A percentile compares a stretch with the other conserved stretches of the same genome.
These are phyloP conservation scores for Vaccinium darrowii DNA, from an alignment of 148 eudicot genomes.

Conservation along the genomic window DNA sequence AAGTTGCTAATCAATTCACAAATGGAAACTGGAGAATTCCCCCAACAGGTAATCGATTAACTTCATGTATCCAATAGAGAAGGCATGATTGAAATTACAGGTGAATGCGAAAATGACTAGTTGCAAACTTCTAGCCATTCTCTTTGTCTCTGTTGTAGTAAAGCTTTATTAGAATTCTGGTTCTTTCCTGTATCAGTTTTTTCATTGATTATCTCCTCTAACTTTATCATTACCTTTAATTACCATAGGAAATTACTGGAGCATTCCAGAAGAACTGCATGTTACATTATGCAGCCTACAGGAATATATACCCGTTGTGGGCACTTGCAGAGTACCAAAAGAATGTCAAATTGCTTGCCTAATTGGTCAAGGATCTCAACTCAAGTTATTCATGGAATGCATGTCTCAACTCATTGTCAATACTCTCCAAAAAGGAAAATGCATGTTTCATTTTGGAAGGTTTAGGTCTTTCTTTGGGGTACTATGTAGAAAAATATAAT, in stretches of 20 bases:
- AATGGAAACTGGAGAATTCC: slow-evolving; percentile 44
- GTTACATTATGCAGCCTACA: slow-evolving; percentile 39
- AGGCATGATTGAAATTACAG: not conserved
- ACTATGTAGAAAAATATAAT: not conserved
- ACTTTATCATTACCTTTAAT: not conserved
- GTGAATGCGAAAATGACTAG: not conserved
- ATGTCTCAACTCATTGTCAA: not conserved
- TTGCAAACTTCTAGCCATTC: no score
- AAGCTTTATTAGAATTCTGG: no score
- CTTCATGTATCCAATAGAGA: not conserved
- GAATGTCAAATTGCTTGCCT: slow-evolving; percentile 12
- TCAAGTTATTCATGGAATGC: not conserved
- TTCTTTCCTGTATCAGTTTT: no score
- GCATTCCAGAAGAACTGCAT: slow-evolving; percentile 43
- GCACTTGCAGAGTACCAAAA: slow-evolving; percentile 39
- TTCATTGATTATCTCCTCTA: not conserved
- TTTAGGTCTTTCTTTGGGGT: not conserved
- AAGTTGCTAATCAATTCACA: slow-evolving; percentile 44
- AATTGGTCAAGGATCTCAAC: not conserved
- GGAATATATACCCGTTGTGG: slow-evolving; percentile 40
- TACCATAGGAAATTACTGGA: slow-evolving; percentile 43
- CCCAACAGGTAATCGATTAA: slow-evolving; percentile 34
- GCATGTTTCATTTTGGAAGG: not conserved
- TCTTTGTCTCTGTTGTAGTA: not conserved
- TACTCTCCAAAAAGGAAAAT: not conserved